phyloP scores from a whole-genome alignment of 768 basidiomycete species.

The Xerocomellus intermedius region DNA sequence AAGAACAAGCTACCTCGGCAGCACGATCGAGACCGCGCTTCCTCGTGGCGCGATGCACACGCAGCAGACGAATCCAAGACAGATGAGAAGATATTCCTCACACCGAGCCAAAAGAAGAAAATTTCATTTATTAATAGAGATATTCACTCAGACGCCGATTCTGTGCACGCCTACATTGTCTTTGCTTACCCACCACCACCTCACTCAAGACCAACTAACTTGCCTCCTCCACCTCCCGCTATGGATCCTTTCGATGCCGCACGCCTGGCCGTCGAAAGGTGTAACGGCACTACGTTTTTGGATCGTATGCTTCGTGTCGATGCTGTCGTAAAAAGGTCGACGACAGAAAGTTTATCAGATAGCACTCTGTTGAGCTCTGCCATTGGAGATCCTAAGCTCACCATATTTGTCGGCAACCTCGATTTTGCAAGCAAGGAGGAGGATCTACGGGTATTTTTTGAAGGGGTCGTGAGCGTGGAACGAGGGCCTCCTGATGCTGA shows the following conservation, averaged over 20 bases:
- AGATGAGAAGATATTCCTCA: conserved; percentile 68
- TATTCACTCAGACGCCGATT: conserved; percentile 73
- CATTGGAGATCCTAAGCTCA: conserved; percentile 69
- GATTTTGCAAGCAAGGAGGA: conserved; percentile 93
- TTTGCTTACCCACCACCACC: conserved; percentile 68
- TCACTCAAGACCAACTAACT: conserved; percentile 42
- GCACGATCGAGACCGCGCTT: conserved; percentile 59
- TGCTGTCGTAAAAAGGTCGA: conserved; percentile 42
- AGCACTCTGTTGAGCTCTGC: conserved; percentile 23
- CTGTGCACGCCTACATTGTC: conserved; percentile 87
- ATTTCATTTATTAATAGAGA: conserved; percentile 94
- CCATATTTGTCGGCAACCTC: conserved; percentile 88
- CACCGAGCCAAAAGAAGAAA: conserved; percentile 84
- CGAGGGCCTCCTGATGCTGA: conserved; percentile 52
- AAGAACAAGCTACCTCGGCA: conserved; percentile 35
- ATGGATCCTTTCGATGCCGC: conserved; percentile 77
- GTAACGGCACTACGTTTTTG: conserved; percentile 72
- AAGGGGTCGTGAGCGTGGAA: conserved; percentile 69
- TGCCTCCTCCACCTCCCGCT: conserved; percentile 47
- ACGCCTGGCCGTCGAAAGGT: conserved; percentile 49
- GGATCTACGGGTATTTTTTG: conserved; percentile 84
- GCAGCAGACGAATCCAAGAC: conserved; percentile 42
- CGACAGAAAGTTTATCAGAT: conserved; percentile 18
- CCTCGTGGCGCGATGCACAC: conserved; percentile 53
- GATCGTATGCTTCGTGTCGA: conserved; percentile 82